A percentile compares a stretch with the other conserved stretches of the same genome.
Conservation (phyloP, 306 rosid species). For the Cucurbita maxima region DNA sequence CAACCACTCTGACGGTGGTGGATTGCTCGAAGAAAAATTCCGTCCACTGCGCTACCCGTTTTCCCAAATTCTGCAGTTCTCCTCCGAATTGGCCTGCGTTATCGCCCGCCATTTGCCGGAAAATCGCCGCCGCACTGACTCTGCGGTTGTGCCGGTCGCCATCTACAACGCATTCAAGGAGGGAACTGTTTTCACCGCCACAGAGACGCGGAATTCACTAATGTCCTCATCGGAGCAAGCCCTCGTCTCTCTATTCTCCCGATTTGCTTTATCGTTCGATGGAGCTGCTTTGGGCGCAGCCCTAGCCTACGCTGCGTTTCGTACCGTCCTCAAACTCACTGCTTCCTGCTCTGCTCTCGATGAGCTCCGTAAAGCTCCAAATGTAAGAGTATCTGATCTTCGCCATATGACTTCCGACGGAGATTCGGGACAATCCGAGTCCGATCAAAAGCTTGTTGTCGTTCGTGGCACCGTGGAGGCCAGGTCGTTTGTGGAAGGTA, state of each 20-base stretch:
- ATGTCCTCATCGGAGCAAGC: conserved; percentile 80
- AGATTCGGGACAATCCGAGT: conserved; percentile 2
- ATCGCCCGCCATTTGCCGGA: not conserved
- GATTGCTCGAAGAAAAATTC: not conserved
- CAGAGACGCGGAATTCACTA: not conserved
- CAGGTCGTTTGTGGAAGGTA: conserved; percentile 40
- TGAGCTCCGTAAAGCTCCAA: conserved; percentile 48
- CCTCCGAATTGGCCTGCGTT: not conserved
- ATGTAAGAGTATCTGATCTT: conserved; percentile 54
- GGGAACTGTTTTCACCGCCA: not conserved
- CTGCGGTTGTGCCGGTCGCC: not conserved
- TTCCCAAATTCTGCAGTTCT: not conserved
- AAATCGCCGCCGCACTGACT: not conserved
- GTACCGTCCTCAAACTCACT: conserved; percentile 34
- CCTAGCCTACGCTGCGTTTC: conserved; percentile 52
- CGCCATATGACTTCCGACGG: conserved; percentile 40
- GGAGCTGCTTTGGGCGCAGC: conserved; percentile 75
- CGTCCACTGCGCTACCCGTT: not conserved
- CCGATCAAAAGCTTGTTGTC: conserved; percentile 27
- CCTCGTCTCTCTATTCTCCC: conserved; percentile 48
- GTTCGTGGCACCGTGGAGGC: conserved; percentile 70
- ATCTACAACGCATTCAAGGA: not conserved
- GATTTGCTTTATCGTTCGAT: conserved; percentile 52
- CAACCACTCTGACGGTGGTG: not conserved
- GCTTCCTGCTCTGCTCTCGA: conserved; percentile 38